phyloP scores from a whole-genome alignment of 495 filamentous ascomycete genomes.

The Pseudoneurospora amorphoporcata region DNA sequence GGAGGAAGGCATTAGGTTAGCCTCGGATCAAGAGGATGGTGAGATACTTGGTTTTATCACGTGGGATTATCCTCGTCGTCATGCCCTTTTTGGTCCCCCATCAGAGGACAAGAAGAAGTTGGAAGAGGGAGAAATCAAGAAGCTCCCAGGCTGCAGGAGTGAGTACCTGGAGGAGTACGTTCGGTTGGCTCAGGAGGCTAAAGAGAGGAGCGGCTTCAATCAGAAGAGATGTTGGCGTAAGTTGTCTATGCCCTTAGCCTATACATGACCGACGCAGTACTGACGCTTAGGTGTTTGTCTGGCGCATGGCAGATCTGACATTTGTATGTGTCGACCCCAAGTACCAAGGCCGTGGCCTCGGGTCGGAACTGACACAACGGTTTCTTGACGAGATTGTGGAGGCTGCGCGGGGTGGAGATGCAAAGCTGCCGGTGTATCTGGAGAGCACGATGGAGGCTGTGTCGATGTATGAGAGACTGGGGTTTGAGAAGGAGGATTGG shows the following conservation, averaged over 20 bases:
- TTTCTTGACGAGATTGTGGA: slow-evolving; percentile 14
- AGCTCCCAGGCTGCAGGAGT: slow-evolving; percentile 8
- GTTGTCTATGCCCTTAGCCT: slow-evolving; percentile 2
- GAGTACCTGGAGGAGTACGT: slow-evolving; percentile 27
- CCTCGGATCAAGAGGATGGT: slow-evolving; percentile 9
- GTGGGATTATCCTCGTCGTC: slow-evolving; percentile 25
- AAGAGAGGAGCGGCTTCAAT: slow-evolving; percentile 17
- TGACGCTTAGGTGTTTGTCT: neutral
- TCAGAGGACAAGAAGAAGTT: slow-evolving; percentile 9
- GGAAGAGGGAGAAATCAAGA: slow-evolving; percentile 8
- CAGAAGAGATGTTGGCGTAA: slow-evolving; percentile 14
- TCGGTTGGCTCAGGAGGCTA: slow-evolving; percentile 20
- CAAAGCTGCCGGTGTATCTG: slow-evolving; percentile 27
- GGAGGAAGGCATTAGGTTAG: neutral
- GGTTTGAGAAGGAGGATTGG: slow-evolving; percentile 23
- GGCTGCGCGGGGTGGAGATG: slow-evolving; percentile 25
- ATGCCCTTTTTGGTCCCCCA: neutral
- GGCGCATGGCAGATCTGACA: slow-evolving; percentile 14
- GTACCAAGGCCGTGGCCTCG: slow-evolving; percentile 35
- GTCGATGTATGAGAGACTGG: slow-evolving; percentile 30
- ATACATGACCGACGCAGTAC: neutral
- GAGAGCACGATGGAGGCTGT: slow-evolving; percentile 33
- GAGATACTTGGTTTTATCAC: slow-evolving; percentile 28
- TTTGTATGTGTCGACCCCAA: slow-evolving; percentile 32
- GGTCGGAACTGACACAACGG: slow-evolving; percentile 20